A percentile compares a stretch with the other conserved stretches of the same genome.
Conservation (phyloP, 1,139 yeast species). For the Geotrichum citri-aurantii region DNA sequence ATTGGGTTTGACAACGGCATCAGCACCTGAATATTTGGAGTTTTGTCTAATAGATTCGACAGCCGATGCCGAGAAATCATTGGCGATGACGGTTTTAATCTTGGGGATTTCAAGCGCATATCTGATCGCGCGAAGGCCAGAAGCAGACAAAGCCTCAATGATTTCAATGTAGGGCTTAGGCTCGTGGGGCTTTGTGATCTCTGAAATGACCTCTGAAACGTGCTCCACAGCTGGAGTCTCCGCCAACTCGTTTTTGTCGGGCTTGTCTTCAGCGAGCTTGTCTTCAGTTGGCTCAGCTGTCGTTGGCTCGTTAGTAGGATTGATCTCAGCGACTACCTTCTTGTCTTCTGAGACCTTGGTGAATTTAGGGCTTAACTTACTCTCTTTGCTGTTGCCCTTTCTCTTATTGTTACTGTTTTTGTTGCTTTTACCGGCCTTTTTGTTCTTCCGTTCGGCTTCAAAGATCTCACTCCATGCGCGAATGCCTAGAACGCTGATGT, state of each 20-base stretch:
- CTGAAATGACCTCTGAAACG: slow-evolving; percentile 18
- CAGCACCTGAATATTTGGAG: slow-evolving; percentile 57
- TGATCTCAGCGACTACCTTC: slow-evolving; percentile 23
- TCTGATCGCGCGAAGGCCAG: slow-evolving; percentile 89
- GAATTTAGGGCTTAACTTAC: slow-evolving; percentile 1
- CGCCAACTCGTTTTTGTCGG: slow-evolving; percentile 3
- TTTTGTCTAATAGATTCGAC: slow-evolving; percentile 76
- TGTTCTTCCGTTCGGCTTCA: slow-evolving; percentile 29
- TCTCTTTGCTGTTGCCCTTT: slow-evolving; percentile 2
- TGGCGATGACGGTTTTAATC: slow-evolving; percentile 70
- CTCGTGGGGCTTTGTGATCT: slow-evolving; percentile 15
- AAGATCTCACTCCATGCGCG: slow-evolving; percentile 74
- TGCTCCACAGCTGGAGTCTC: slow-evolving; percentile 6
- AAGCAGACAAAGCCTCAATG: slow-evolving; percentile 87
- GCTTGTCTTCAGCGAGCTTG: slow-evolving; percentile 10
- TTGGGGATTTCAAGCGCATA: slow-evolving; percentile 86
- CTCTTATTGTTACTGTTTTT: slow-evolving; percentile 10
- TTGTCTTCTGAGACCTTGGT: slow-evolving; percentile 17
- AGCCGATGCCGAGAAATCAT: slow-evolving; percentile 81
- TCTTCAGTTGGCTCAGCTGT: slow-evolving; percentile 4
- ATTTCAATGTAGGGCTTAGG: slow-evolving; percentile 51
- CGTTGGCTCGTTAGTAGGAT: slow-evolving; percentile 11
- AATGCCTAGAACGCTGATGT: slow-evolving; percentile 76
- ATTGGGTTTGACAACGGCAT: slow-evolving; percentile 52
- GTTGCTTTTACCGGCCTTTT: slow-evolving; percentile 27